Base-by-base conservation (phyloP, 1,284 basidiomycete genomes). In the Irpex rosettiformis region DNA sequence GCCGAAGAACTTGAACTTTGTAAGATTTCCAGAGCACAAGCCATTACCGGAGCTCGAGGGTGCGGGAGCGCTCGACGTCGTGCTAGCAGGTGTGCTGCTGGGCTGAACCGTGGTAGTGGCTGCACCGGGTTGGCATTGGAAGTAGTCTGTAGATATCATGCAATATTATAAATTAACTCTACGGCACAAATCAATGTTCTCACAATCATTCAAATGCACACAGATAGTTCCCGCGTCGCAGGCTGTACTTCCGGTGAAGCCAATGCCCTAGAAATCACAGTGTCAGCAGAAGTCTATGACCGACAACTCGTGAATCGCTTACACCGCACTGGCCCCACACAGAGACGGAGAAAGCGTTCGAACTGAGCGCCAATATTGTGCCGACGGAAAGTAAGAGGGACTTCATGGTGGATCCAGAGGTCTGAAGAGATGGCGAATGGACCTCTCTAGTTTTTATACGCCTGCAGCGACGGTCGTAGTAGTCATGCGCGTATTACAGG, bases 1-100 rank as follows among this genome's bases (percentile, higher is more conserved):
- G 70, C 84, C 85, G 63, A 84, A 84, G 73, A 73, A 83, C 64
- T 77, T 74, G 78, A 87, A 86, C 70, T 84, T 85, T 51, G 80
- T 83, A 64, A 68, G 69, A 11, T 72, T 65, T 28, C 73, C 73
- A 8, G 77, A 64, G 68, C 77, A 78, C 43, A 61, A 21, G 30
- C 62, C 56, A 51, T 61, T 53, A 13, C 58, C 61, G 8, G 22
- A 61, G 49, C 13, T 56, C 22, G 4, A 57, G 18, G 29, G 47
- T 54, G 47, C 45, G 52, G 52, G 49, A 30, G 58, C 54, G 18
- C 53, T 54, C 4, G 60, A 58, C 22, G 60, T 54, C 53, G 56
- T 5, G 30, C 40, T 47, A 22, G n/a, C 21, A n/a, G n/a, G n/a
- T n/a, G 27, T 21, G 37, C 37, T 57, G 10, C 61, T 55, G 6